Percentiles rank a stretch among this genome's conserved stretches.
These are phyloP conservation scores for Chrysoporthe austroafricana DNA, from an alignment of 2,329 filamentous ascomycete species.

Conservation along the genomic window DNA sequence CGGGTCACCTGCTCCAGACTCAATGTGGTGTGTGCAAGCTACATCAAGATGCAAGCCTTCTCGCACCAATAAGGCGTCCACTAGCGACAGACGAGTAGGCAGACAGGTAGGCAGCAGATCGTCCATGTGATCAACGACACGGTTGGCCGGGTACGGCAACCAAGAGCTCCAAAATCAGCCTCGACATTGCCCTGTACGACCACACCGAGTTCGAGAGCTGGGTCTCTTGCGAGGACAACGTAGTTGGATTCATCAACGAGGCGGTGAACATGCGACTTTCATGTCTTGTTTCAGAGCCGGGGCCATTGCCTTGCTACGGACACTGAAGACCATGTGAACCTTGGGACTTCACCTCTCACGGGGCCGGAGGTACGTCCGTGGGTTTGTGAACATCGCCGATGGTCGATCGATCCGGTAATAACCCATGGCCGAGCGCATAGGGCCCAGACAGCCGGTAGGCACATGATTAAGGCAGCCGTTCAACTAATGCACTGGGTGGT, in stretches of 20 bases:
- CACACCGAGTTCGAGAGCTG: not conserved
- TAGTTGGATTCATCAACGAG: not conserved
- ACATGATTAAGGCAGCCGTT: not conserved
- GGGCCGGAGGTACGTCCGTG: not conserved
- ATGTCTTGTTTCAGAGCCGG: conserved; percentile 1
- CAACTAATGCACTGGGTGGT: not conserved
- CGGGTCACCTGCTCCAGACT: conserved; percentile 21
- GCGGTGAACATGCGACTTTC: not conserved
- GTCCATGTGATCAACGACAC: not conserved
- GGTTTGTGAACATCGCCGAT: not conserved
- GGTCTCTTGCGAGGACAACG: not conserved
- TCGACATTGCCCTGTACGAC: not conserved
- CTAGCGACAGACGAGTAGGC: not conserved
- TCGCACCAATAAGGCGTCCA: not conserved
- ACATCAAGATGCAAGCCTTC: not conserved
- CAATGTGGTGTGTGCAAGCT: conserved; percentile 24
- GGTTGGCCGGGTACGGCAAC: conserved; percentile 5
- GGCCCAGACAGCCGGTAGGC: not conserved
- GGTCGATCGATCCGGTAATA: not conserved
- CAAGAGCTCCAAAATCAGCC: not conserved
- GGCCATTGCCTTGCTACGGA: not conserved
- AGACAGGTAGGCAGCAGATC: not conserved
- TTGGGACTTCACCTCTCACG: not conserved
- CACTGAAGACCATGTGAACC: not conserved
- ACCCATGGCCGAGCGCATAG: not conserved